Base-by-base conservation (phyloP, 2,329 filamentous ascomycete genomes). In the Leptographium galeiforme region DNA sequence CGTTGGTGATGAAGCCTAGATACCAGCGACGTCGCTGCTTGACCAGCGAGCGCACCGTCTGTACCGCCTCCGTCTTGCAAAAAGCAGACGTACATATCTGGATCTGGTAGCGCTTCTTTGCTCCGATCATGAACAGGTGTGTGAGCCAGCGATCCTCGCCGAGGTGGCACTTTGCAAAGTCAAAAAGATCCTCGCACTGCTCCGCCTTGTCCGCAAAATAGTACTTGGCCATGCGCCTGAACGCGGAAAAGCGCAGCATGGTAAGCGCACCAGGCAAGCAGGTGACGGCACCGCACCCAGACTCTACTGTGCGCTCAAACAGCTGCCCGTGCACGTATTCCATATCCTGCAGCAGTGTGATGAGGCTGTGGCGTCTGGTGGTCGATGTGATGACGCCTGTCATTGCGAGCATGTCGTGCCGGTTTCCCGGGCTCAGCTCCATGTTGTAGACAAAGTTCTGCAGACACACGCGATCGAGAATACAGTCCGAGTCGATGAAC, bases 391-490 rank as follows among this genome's bases (percentile, higher is more conserved):
- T 97, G 63, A 97, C 87, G 36, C 91, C 91, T 14, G 91, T 97
- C 89, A 96, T 96, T 52, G 91, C 91, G 63, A 97, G 75, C 88
- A 95, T 96, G 66, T 94, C 88, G 64, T 84, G 82, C 64, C 87
- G 82, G 70, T 90, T 95, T 53, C 90, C 90, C 1, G 91, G 91
- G 67, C 91, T 95, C 56, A 97, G 75, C 68, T 97, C 89, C 93
- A 97, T 97, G 66, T 97, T 91, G 68, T 93, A 96, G 72, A 97
- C 87, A 69, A 97, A 97, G 67, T 96, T 97, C 66, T 96, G 91
- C 56, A 97, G 79, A 66, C 91, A 97, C 43, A 90, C 81, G 55
- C 82, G 80, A 71, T 97, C 91, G 50, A 97, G 74, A 57, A 96
- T 93, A 68, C 93, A 97, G 66, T 97, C 91, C 0, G 90, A 96